phyloP scores from a whole-genome alignment of 257 asterid genomes.

The Coffea canephora region DNA sequence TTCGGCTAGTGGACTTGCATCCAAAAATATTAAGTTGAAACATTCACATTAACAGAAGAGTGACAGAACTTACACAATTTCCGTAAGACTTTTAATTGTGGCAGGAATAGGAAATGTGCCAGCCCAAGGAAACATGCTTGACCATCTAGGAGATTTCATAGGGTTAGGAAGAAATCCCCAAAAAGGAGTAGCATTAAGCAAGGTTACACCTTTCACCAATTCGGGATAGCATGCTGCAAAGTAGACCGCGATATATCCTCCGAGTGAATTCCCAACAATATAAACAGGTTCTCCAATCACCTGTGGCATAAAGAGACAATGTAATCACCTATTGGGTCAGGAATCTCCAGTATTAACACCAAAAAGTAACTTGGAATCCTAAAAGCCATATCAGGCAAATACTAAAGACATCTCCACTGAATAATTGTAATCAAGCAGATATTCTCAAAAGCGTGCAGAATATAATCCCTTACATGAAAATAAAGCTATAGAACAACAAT shows the following conservation, averaged over 20 bases:
- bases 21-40: not conserved
- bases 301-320: constrained; percentile 36
- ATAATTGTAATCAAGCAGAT: not conserved
- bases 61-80: constrained; percentile 52
- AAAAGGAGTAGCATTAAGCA: constrained; percentile 92
- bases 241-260: constrained; percentile 87
- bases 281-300: constrained; percentile 89
- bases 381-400: not conserved
- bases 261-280: constrained; percentile 91
- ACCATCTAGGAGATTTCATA: constrained; percentile 64
- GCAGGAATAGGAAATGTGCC: constrained; percentile 92
- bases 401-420: not conserved
- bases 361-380: not conserved
- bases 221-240: constrained; percentile 81
- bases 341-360: not conserved
- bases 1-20: not conserved
- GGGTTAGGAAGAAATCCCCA: constrained; percentile 97
- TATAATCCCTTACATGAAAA: too few relatives aligned
- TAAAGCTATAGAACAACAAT: too few relatives aligned
- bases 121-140: constrained; percentile 80
- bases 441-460: not conserved
- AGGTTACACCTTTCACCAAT: constrained; percentile 82
- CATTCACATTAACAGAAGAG: not conserved
- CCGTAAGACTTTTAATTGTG: constrained; percentile 48
- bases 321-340: not conserved